Conservation (phyloP, 441 rosid species). For the Macaranga tanarius region DNA sequence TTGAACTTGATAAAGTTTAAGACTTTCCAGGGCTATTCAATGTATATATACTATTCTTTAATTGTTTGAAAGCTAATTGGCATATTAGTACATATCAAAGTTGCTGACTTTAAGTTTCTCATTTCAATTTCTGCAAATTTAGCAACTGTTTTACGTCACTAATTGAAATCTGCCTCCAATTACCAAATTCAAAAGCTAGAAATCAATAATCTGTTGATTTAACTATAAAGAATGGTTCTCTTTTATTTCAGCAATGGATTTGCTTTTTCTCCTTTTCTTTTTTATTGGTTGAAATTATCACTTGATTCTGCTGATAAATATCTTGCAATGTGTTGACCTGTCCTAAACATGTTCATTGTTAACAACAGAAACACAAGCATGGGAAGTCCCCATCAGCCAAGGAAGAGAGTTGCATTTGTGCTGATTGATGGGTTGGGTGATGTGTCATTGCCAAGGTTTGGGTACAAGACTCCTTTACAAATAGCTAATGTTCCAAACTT, state of each 20-base stretch:
- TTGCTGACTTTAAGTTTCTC: background rate
- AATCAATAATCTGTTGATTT: background rate
- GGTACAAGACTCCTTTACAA: conserved; percentile 75
- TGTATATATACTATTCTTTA: no score
- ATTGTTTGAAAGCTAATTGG: background rate
- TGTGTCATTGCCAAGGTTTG: conserved; percentile 73
- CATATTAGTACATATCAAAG: background rate
- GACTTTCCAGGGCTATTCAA: background rate
- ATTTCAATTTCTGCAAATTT: background rate
- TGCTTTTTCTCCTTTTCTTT: no score
- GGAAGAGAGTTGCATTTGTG: conserved; percentile 79
- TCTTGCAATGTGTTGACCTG: background rate
- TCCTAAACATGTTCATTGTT: background rate
- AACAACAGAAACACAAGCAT: conserved; percentile 30
- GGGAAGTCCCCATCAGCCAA: conserved; percentile 39
- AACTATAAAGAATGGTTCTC: no score
- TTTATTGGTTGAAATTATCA: background rate
- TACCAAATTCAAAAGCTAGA: background rate
- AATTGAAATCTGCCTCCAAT: background rate
- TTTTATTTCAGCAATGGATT: no score
- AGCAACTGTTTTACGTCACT: background rate
- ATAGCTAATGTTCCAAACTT: conserved; percentile 67
- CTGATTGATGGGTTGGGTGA: conserved; percentile 91
- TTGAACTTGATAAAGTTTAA: background rate
- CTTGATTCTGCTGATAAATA: background rate